Evolutionary conservation across 192 early-diverging fungal genomes (phyloP).

Genomic region (Coemansia sp.): DNA sequence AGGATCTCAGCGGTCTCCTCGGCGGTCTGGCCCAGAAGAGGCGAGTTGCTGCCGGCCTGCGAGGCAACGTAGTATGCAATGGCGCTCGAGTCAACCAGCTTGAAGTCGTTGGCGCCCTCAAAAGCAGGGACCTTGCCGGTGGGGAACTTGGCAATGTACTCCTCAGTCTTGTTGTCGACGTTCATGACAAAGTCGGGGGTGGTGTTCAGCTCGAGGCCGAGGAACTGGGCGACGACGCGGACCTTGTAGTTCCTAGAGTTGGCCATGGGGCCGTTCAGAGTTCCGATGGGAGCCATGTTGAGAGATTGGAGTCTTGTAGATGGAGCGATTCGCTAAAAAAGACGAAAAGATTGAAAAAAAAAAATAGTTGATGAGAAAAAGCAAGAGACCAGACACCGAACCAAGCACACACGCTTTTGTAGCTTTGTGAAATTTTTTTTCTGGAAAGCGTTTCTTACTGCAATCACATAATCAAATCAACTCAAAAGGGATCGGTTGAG

Average conservation of each 20-base stretch:
- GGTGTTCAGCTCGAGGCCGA: slow-evolving; percentile 73
- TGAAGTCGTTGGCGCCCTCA: slow-evolving; percentile 79
- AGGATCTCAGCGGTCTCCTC: slow-evolving; percentile 67
- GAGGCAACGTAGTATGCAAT: slow-evolving; percentile 85
- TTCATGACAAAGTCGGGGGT: slow-evolving; percentile 65
- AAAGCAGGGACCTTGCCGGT: slow-evolving; percentile 90
- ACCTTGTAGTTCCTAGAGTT: slow-evolving; percentile 50
- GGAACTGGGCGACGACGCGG: slow-evolving; percentile 79
- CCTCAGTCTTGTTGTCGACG: slow-evolving; percentile 76
- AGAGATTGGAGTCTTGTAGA: not conserved
- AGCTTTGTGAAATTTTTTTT: not conserved
- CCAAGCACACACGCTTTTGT: not conserved
- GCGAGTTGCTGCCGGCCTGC: slow-evolving; percentile 46
- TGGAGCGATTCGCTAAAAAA: not conserved
- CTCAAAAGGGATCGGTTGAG: not conserved
- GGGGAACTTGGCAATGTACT: slow-evolving; percentile 92
- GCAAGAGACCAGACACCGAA: not conserved
- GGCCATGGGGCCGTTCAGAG: slow-evolving; percentile 14
- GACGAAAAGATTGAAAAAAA: not conserved
- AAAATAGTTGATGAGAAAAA: not conserved
- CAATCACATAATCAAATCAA: not conserved
- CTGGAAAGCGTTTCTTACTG: not conserved
- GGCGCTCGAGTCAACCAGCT: slow-evolving; percentile 81
- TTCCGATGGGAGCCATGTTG: slow-evolving; percentile 34
- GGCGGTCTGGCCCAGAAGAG: slow-evolving; percentile 64